A percentile compares a stretch with the other conserved stretches of the same genome.
phyloP scores from a whole-genome alignment of 2,329 filamentous ascomycete species.

The Apiospora marii region DNA sequence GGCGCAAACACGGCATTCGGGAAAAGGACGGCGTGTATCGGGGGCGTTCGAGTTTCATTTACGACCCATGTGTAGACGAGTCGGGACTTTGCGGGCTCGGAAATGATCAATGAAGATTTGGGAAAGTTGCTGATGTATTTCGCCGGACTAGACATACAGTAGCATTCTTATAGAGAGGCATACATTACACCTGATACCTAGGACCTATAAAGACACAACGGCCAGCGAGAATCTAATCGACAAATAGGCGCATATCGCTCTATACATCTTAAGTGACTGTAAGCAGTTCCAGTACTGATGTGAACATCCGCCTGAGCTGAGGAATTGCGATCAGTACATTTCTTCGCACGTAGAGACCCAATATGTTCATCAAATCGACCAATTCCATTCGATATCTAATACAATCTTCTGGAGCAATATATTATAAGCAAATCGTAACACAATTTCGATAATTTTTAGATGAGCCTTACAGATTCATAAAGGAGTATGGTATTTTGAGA shows the following conservation, averaged over 20 bases:
- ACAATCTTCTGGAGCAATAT: neutral
- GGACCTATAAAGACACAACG: neutral
- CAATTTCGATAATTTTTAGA: neutral
- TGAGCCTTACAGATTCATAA: neutral
- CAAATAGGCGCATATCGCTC: neutral
- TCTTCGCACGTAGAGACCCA: neutral
- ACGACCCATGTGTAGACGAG: neutral
- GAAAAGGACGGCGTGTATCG: conserved; percentile 16
- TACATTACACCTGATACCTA: neutral
- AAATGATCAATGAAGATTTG: neutral
- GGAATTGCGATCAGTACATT: neutral
- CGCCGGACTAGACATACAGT: neutral
- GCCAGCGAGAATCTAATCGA: neutral
- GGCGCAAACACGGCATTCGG: conserved; percentile 18
- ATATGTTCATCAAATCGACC: neutral
- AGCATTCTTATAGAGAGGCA: neutral
- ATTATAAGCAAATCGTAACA: neutral
- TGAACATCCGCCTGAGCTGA: neutral
- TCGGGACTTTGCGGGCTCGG: neutral
- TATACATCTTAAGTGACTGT: neutral
- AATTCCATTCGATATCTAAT: neutral
- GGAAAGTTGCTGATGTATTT: neutral
- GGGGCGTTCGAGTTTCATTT: conserved; percentile 15
- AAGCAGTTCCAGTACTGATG: neutral
- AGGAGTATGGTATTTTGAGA: conserved; percentile 36